Evolutionary conservation across 208 protist genomes (phyloP).

Genomic region (Trichomonas vaginalis): DNA sequence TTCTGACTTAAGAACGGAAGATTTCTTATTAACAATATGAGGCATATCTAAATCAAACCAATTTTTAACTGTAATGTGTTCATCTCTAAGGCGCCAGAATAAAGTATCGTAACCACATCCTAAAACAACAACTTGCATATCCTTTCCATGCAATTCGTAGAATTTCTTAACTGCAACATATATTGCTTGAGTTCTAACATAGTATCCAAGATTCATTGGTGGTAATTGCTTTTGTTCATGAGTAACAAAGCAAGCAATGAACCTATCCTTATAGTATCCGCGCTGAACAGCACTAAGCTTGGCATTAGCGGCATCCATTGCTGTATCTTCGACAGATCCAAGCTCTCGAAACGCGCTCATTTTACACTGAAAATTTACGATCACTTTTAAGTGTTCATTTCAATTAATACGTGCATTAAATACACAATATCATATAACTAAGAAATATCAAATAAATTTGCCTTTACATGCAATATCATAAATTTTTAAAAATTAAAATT

Average conservation of each 20-base stretch:
- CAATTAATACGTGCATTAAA: too few relatives aligned
- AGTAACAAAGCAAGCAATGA: not conserved
- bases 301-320: not conserved
- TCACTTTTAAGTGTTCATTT: too few relatives aligned
- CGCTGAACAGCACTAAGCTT: not conserved
- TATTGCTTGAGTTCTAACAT: not conserved
- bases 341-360: not conserved
- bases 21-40: not conserved
- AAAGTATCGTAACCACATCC: not conserved
- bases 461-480: too few relatives aligned
- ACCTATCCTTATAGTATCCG: not conserved
- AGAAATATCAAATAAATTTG: too few relatives aligned
- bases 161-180: not conserved
- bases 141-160: not conserved
- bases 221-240: not conserved
- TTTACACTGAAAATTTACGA: too few relatives aligned
- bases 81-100: not conserved
- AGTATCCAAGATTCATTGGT: not conserved
- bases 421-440: too few relatives aligned
- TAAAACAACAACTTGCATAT: not conserved
- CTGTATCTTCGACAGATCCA: conserved; percentile 2
- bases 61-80: not conserved
- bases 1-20: not conserved
- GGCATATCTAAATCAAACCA: not conserved
- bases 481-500: too few relatives aligned